A percentile compares a stretch with the other conserved stretches of the same genome.
phyloP scores from a whole-genome alignment of 1,139 yeast species.

The Arxiozyma slooffiae region DNA sequence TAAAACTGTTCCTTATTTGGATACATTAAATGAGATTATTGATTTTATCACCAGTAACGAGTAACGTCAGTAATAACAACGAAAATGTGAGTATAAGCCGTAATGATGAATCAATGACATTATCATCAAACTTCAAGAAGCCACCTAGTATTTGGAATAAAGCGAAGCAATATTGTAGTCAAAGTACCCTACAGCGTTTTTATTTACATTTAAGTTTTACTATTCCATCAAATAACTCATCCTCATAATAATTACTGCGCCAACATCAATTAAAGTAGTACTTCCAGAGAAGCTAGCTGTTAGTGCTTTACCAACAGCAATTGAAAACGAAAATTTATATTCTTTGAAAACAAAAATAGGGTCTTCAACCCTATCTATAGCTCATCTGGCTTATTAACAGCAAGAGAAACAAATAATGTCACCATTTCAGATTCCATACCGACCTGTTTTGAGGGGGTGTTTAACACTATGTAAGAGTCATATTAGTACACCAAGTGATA shows the following conservation, averaged over 20 bases:
- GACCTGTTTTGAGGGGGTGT: conserved; percentile 15
- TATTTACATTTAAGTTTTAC: conserved; percentile 24
- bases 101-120: conserved; percentile 4
- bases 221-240: conserved; percentile 16
- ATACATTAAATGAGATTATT: conserved; percentile 4
- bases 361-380: conserved; percentile 14
- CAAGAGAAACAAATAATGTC: background rate
- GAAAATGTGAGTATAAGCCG: background rate
- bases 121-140: background rate
- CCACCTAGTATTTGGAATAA: conserved; percentile 13
- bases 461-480: conserved; percentile 15
- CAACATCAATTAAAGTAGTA: conserved; percentile 47
- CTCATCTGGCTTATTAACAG: conserved; percentile 12
- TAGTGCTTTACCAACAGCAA: conserved; percentile 17
- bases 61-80: background rate
- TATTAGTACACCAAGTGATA: background rate
- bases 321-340: conserved; percentile 1
- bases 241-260: conserved; percentile 25
- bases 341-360: conserved; percentile 26
- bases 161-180: conserved; percentile 16
- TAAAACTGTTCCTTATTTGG: conserved; percentile 12
- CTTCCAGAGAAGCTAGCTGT: conserved; percentile 42
- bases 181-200: conserved; percentile 26
- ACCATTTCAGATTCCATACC: conserved; percentile 13
- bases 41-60: background rate